These are phyloP conservation scores for Funneliformis caledonium DNA, from an alignment of 371 early-diverging fungal species.

Conservation along the genomic window DNA sequence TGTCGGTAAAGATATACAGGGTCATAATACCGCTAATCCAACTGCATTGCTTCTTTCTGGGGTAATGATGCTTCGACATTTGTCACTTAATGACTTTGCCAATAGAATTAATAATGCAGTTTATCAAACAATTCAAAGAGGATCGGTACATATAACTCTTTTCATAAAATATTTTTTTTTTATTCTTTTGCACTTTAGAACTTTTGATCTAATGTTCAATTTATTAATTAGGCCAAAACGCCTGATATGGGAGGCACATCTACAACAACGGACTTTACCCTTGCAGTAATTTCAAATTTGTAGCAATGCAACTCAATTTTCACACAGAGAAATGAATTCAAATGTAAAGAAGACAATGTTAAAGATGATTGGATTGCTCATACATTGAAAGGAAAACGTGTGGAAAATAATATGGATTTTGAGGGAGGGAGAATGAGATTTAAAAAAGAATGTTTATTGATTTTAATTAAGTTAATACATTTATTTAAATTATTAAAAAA, in stretches of 20 bases:
- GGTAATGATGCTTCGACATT: constrained; percentile 92
- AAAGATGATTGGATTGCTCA: too few relatives aligned
- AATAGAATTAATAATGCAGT: constrained; percentile 84
- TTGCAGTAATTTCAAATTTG: constrained; percentile 70
- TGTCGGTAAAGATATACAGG: constrained; percentile 91
- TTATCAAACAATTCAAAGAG: constrained; percentile 68
- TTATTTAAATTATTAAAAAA: too few relatives aligned
- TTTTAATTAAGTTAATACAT: too few relatives aligned
- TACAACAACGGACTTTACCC: constrained; percentile 91
- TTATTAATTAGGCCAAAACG: constrained; percentile 57
- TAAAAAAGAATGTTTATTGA: too few relatives aligned
- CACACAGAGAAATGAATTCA: too few relatives aligned
- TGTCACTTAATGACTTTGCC: constrained; percentile 85
- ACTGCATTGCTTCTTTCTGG: constrained; percentile 88
- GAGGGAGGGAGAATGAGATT: too few relatives aligned
- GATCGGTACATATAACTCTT: constrained; percentile 41
- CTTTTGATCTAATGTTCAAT: not conserved
- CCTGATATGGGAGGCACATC: constrained; percentile 79
- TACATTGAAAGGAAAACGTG: too few relatives aligned
- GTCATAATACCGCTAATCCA: constrained; percentile 92
- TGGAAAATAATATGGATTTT: too few relatives aligned
- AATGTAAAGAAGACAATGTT: too few relatives aligned
- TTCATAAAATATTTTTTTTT: not conserved
- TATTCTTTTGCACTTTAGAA: not conserved
- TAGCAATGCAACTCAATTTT: constrained; percentile 41